These are phyloP conservation scores for Copromyces sp. DNA, from an alignment of 495 filamentous ascomycete genomes.

Conservation along the genomic window DNA sequence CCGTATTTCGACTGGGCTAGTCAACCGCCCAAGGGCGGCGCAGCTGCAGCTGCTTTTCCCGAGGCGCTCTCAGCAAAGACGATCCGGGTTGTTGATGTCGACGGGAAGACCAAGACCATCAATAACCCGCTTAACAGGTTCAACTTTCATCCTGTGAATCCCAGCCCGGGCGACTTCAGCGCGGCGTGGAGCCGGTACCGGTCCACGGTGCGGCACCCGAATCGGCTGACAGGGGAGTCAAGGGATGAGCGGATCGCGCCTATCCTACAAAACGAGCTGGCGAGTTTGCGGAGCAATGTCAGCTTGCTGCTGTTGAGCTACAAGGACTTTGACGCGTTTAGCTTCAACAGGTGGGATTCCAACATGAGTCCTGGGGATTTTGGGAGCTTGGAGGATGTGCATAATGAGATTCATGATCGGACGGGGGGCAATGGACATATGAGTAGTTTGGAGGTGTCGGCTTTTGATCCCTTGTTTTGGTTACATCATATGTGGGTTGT, in stretches of 20 bases:
- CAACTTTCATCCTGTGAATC: slow-evolving; percentile 20
- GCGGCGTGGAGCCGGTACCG: slow-evolving; percentile 16
- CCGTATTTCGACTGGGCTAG: slow-evolving; percentile 52
- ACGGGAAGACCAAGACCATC: slow-evolving; percentile 17
- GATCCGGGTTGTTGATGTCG: slow-evolving; percentile 31
- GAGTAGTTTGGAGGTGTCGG: slow-evolving; percentile 49
- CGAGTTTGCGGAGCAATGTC: slow-evolving; percentile 32
- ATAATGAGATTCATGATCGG: slow-evolving; percentile 55
- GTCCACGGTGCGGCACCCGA: slow-evolving; percentile 18
- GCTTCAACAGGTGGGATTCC: slow-evolving; percentile 44
- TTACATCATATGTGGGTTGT: slow-evolving; percentile 46
- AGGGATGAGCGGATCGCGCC: slow-evolving; percentile 36
- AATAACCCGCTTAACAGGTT: slow-evolving; percentile 32
- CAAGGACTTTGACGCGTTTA: slow-evolving; percentile 44
- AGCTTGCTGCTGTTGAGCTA: slow-evolving; percentile 49
- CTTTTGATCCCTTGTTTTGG: slow-evolving; percentile 66
- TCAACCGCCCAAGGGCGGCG: slow-evolving; percentile 18
- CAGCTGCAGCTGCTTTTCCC: slow-evolving; percentile 14
- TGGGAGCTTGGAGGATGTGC: slow-evolving; percentile 52
- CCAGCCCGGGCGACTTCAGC: slow-evolving; percentile 12
- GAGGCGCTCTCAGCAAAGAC: slow-evolving; percentile 24
- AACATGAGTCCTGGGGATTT: slow-evolving; percentile 24
- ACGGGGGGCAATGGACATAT: slow-evolving; percentile 50
- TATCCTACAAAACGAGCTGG: slow-evolving; percentile 34
- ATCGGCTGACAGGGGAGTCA: slow-evolving; percentile 8